Evolutionary conservation across 306 rosid species (phyloP).

Genomic region (Prunus kanzakura): DNA sequence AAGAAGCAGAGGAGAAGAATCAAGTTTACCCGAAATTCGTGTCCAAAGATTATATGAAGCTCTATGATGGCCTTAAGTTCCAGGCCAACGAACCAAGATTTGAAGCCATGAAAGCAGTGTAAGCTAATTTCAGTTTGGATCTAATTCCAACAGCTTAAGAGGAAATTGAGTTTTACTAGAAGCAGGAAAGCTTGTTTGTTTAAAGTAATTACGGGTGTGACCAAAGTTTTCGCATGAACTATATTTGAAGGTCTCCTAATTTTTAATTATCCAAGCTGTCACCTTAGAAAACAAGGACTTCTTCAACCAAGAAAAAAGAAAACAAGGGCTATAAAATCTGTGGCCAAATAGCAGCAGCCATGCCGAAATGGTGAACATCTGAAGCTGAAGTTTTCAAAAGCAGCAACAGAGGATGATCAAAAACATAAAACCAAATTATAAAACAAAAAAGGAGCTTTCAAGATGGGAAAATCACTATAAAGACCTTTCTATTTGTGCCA

Average conservation of each 20-base stretch:
- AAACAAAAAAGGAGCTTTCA: neutral
- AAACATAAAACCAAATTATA: neutral
- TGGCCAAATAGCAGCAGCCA: neutral
- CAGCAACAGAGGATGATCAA: neutral
- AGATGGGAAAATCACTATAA: neutral
- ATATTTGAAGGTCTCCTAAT: neutral
- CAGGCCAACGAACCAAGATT: conserved; percentile 88
- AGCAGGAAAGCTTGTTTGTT: neutral
- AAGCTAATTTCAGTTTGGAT: conserved; percentile 36
- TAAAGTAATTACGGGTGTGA: neutral
- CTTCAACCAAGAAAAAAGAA: too few relatives aligned
- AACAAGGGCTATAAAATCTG: too few relatives aligned
- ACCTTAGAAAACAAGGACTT: neutral
- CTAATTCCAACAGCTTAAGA: conserved; percentile 65
- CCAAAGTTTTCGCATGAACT: too few relatives aligned
- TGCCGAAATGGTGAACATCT: neutral
- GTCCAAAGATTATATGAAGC: conserved; percentile 84
- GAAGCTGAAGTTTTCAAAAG: neutral
- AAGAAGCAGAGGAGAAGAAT: conserved; percentile 53
- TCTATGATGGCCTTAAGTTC: conserved; percentile 64
- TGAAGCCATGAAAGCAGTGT: conserved; percentile 63
- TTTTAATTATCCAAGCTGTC: neutral
- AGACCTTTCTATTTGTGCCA: neutral
- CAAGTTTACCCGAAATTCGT: conserved; percentile 76
- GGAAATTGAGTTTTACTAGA: neutral